Evolutionary conservation across 2,329 filamentous ascomycete species (phyloP).

Genomic region (Pseudogymnoascus sp.): DNA sequence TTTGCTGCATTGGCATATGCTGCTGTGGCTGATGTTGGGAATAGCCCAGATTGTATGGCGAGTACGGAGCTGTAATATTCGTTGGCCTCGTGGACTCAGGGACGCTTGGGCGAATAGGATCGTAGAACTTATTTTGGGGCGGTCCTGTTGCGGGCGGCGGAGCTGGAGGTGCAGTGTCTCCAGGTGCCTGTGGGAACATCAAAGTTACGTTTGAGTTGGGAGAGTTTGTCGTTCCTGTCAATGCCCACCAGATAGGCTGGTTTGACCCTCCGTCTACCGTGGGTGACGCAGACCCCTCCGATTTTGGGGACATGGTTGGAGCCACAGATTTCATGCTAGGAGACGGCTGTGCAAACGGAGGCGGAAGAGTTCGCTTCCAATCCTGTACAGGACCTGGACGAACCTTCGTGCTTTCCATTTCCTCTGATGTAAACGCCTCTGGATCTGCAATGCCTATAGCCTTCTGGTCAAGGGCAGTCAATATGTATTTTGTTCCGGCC

Average conservation of each 20-base stretch:
- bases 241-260: conserved; percentile 67
- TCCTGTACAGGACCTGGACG: conserved; percentile 34
- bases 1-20: conserved; percentile 19
- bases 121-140: conserved; percentile 52
- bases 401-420: conserved; percentile 63
- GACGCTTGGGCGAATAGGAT: conserved; percentile 48
- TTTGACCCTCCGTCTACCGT: conserved; percentile 33
- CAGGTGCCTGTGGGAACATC: conserved; percentile 44
- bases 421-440: conserved; percentile 58
- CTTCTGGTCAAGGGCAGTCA: conserved; percentile 80
- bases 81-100: conserved; percentile 36
- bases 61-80: conserved; percentile 37
- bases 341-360: conserved; percentile 18
- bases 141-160: conserved; percentile 34
- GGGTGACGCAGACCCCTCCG: conserved; percentile 40
- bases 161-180: not conserved
- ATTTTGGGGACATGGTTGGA: conserved; percentile 31
- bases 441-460: conserved; percentile 75
- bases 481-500: conserved; percentile 79
- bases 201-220: conserved; percentile 75
- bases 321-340: conserved; percentile 25
- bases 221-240: conserved; percentile 82
- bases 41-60: conserved; percentile 28
- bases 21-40: conserved; percentile 31
- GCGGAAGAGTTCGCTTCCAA: conserved; percentile 22